These are phyloP conservation scores for Leishmania tarentolae DNA, from an alignment of 208 protist genomes.

Conservation along the genomic window DNA sequence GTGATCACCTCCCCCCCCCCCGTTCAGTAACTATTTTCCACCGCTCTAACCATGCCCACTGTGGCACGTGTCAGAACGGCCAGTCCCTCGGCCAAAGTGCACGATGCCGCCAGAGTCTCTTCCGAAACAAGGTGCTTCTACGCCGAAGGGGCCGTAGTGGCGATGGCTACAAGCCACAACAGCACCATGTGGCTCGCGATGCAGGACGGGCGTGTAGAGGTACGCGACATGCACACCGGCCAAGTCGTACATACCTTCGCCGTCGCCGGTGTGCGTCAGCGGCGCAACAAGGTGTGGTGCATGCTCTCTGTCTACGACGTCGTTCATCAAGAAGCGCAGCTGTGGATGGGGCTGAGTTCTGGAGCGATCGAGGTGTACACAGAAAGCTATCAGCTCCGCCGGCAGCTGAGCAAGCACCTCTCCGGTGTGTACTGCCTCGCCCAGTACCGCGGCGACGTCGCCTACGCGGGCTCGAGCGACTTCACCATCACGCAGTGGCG, in stretches of 20 bases:
- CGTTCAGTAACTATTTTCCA: neutral
- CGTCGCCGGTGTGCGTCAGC: constrained; percentile 20
- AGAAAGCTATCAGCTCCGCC: constrained; percentile 45
- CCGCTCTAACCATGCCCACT: neutral
- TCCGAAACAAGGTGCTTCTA: constrained; percentile 50
- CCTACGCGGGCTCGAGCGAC: constrained; percentile 82
- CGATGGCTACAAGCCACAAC: constrained; percentile 52
- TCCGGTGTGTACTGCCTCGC: constrained; percentile 83
- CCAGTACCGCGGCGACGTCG: constrained; percentile 42
- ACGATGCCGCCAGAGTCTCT: constrained; percentile 13
- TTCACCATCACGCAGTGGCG: constrained; percentile 87
- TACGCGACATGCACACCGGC: constrained; percentile 65
- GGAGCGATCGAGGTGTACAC: constrained; percentile 82
- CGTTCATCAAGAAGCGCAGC: constrained; percentile 34
- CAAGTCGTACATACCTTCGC: constrained; percentile 63
- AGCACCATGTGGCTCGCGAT: constrained; percentile 72
- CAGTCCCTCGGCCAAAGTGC: neutral
- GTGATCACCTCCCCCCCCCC: neutral
- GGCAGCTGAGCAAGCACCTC: constrained; percentile 72
- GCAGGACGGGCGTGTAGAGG: constrained; percentile 68
- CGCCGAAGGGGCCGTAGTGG: constrained; percentile 40
- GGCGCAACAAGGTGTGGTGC: constrained; percentile 45
- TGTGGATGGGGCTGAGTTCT: constrained; percentile 86
- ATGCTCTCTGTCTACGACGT: constrained; percentile 37
- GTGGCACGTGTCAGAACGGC: neutral